phyloP scores from a whole-genome alignment of 768 basidiomycete genomes.

The Suillus alpinus region DNA sequence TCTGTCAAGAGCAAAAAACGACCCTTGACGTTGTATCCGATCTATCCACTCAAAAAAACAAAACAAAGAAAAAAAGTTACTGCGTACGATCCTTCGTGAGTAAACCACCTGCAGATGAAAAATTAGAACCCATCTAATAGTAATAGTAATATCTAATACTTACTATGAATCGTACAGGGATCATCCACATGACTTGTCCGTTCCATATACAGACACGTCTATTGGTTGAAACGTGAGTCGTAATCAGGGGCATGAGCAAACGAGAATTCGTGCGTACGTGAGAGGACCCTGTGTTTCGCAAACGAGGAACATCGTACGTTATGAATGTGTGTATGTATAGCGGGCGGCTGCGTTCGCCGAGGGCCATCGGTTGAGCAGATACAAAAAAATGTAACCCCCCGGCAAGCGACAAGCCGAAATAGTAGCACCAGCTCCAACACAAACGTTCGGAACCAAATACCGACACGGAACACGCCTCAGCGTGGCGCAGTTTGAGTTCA shows the following conservation, averaged over 20 bases:
- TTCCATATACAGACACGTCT: neutral
- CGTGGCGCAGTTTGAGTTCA: neutral
- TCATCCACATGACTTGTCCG: neutral
- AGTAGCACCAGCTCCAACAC: neutral
- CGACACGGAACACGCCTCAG: neutral
- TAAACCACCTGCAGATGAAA: neutral
- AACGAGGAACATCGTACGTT: neutral
- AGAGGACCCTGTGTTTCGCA: neutral
- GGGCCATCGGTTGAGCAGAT: neutral
- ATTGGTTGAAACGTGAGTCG: neutral
- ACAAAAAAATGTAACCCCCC: neutral
- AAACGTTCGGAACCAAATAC: neutral
- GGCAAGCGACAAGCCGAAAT: neutral
- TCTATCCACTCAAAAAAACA: neutral
- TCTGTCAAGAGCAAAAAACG: neutral
- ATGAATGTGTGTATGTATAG: no score
- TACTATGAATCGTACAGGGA: neutral
- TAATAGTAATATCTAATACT: no score
- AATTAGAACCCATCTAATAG: no score
- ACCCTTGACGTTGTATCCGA: neutral
- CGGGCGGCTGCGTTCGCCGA: neutral
- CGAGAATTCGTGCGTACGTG: neutral
- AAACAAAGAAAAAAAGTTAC: neutral
- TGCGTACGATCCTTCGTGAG: neutral
- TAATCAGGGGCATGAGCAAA: neutral